Evolutionary conservation across 768 basidiomycete species (phyloP).

Genomic region (Suillus subaureus): DNA sequence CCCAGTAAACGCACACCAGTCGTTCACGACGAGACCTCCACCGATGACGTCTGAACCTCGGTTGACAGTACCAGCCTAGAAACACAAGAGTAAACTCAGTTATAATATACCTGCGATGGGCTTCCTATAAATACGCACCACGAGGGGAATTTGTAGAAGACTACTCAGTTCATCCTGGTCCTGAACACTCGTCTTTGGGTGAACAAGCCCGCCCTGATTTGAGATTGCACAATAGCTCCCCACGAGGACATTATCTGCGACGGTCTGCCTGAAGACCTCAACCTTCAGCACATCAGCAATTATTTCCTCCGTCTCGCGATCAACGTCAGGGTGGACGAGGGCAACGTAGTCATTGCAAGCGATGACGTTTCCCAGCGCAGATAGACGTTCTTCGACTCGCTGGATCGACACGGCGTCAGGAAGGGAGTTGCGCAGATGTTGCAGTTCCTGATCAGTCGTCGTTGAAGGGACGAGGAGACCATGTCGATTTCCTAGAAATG

Average conservation of each 20-base stretch:
- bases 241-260: conserved; percentile 96
- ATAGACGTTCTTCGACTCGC: conserved; percentile 94
- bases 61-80: conserved; percentile 95
- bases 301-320: conserved; percentile 99
- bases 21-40: conserved; percentile 96
- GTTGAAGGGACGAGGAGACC: conserved; percentile 95
- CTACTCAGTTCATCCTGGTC: conserved; percentile 97
- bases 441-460: conserved; percentile 97
- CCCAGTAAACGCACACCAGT: conserved; percentile 99
- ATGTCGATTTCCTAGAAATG: conserved; percentile 81
- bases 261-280: conserved; percentile 97
- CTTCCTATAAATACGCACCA: conserved; percentile 56
- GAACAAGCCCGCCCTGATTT: conserved; percentile 97
- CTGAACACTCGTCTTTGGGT: conserved; percentile 95
- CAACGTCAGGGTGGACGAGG: conserved; percentile 96
- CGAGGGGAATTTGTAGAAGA: conserved; percentile 90
- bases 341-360: conserved; percentile 99
- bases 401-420: conserved; percentile 94
- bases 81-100: conserved; percentile 9
- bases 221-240: conserved; percentile 95
- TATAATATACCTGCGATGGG: conserved; percentile 6
- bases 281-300: conserved; percentile 99
- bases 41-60: conserved; percentile 98
- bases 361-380: conserved; percentile 97
- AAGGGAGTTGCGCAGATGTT: conserved; percentile 94